Conservation (phyloP, 768 basidiomycete genomes). For the Mycena chlorophos region DNA sequence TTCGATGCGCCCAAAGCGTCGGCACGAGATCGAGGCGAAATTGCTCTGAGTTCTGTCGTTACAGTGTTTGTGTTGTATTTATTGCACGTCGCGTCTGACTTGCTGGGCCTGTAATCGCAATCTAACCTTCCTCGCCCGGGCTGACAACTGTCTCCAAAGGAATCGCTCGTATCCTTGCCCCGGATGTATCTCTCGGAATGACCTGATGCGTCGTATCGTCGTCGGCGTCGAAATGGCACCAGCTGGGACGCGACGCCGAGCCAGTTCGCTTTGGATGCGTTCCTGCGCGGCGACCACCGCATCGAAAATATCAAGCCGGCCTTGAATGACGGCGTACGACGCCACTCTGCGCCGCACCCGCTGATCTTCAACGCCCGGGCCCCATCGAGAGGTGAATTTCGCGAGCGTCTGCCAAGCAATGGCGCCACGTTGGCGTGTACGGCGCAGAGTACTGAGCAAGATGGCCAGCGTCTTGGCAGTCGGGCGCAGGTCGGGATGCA, state of each 20-base stretch:
- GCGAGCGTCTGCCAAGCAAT: conserved; percentile 47
- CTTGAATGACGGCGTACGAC: conserved; percentile 63
- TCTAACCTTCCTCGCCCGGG: conserved; percentile 15
- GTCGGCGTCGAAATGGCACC: not conserved
- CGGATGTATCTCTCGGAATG: conserved; percentile 14
- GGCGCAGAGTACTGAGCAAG: conserved; percentile 53
- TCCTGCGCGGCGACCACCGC: conserved; percentile 27
- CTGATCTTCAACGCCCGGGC: conserved; percentile 52
- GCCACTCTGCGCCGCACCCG: conserved; percentile 61
- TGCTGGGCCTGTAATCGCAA: conserved; percentile 10
- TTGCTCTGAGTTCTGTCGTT: no score
- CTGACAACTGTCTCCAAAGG: conserved; percentile 14
- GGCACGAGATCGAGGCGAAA: no score
- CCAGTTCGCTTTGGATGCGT: not conserved
- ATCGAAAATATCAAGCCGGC: conserved; percentile 52
- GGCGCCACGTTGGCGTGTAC: conserved; percentile 53
- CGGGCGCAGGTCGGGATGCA: conserved; percentile 54
- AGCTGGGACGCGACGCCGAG: not conserved
- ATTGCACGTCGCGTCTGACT: no score
- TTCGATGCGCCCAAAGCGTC: no score
- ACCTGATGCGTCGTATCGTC: not conserved
- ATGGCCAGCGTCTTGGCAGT: conserved; percentile 60
- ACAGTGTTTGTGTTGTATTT: no score
- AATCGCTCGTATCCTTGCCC: conserved; percentile 13
- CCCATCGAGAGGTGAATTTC: conserved; percentile 57